Evolutionary conservation across 2,329 filamentous ascomycete genomes (phyloP), one percentile per base, ranked within the genome.

Genomic region (Tolypocladium capitatum): DNA sequence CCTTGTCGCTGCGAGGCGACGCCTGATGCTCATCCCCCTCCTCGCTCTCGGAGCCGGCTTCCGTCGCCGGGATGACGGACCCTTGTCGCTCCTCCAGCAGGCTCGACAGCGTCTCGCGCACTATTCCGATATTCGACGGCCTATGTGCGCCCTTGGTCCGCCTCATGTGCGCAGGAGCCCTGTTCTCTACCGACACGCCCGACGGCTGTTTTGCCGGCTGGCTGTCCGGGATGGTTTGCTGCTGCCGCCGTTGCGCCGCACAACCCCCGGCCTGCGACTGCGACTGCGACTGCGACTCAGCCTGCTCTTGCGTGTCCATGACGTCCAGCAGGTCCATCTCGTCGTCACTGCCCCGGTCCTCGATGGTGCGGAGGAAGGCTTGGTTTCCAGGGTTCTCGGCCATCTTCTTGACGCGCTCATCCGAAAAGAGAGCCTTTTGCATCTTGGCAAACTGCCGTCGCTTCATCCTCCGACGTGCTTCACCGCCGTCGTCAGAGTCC

Each of bases 341-440:
- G 47, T 92, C 83, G 42, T 86, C 84, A 56, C 74, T 73, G 49
- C 83, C 84, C 45, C 78, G 78, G 60, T 96, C 90, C 58, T 95
- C 89, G 46, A 98, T 86, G 7, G 88, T 88, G 53, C 81, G 82
- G 56, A 98, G 75, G 69, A 98, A 98, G 0, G 92, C 92, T 51
- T 84, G 77, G 61, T 89, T 91, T 61, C 91, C 90, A 2, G 86
- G 86, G 57, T 94, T 89, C 61, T 88, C 81, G 32, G 87, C 89
- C 52, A 97, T 87, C 64, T 91, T 90, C 60, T 85, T 87, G 56
- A 98, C 80, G 34, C 88, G 87, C 63, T 95, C 90, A 58, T 97
- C 90, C 24, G 86, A 75, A 43, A 95, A 77, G 9, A 98, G 74
- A 7, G 90, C 86, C 63, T 88, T 89, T 48, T 89, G 84, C 84